Evolutionary conservation across 164 flowering plant genomes (phyloP), one percentile per base, ranked within the genome.

Genomic region (Taxillus chinensis): DNA sequence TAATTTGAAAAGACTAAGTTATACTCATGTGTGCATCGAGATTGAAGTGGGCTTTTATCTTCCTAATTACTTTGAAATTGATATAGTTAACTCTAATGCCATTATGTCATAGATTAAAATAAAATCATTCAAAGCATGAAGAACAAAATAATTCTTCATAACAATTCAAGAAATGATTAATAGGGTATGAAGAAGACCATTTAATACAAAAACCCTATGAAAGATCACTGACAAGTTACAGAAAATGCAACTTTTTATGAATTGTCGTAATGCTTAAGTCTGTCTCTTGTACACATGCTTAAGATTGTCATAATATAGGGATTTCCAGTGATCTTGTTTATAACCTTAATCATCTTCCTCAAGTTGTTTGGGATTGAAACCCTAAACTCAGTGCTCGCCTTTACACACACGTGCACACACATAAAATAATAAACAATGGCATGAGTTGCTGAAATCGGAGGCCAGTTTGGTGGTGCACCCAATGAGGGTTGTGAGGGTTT

Each of bases 271-370:
- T n/a, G n/a, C n/a, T n/a, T n/a, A n/a, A n/a, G n/a, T n/a, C n/a
- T n/a, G n/a, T n/a, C n/a, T n/a, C n/a, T n/a, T n/a, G n/a, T n/a
- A n/a, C n/a, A n/a, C n/a, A n/a, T n/a, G n/a, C n/a, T n/a, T n/a
- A n/a, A n/a, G n/a, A n/a, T n/a, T n/a, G n/a, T n/a, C n/a, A n/a
- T n/a, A n/a, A n/a, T n/a, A n/a, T n/a, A n/a, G n/a, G n/a, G 88
- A 63, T 77, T 81, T 3, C 85, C 81, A 3, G 90, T 74, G 86
- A 83, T 82, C 87, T 88, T 96, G 76, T 86, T 89, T 37, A 90
- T 78, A 73, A 77, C 71, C 59, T 89, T 82, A 80, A 90, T 86
- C 75, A 69, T 78, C 71, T 82, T 82, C 76, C 69, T 63, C 15
- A 77, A 71, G 56, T 55, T 76, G 72, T 57, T 68, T n/a, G n/a